A percentile compares a stretch with the other conserved stretches of the same genome.
Conservation (phyloP, 805 yeast species). For the Lipomyces orientalis region DNA sequence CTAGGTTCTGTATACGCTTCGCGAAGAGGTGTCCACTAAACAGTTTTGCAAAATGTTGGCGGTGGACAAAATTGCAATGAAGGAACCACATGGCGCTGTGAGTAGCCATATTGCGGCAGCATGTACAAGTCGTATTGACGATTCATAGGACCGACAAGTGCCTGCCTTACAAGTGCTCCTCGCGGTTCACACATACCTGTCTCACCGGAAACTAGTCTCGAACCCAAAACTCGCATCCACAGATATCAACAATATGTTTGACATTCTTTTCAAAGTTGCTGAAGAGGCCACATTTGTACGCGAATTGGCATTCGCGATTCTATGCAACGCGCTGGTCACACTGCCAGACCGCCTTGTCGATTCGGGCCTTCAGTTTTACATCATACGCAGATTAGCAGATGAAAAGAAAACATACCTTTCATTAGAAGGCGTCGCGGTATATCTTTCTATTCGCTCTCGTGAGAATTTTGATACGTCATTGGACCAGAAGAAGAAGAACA, state of each 20-base stretch:
- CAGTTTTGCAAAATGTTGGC: background rate
- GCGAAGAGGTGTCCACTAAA: background rate
- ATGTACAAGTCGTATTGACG: background rate
- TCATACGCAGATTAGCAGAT: background rate
- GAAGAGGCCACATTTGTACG: background rate
- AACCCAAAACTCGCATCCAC: background rate
- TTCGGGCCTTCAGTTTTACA: conserved; percentile 3
- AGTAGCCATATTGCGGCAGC: background rate
- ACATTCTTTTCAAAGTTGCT: conserved; percentile 2
- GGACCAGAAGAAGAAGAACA: background rate
- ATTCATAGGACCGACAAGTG: conserved; percentile 1
- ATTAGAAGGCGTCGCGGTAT: conserved; percentile 3
- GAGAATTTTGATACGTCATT: background rate
- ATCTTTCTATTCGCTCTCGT: conserved; percentile 5
- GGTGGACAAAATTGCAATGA: background rate
- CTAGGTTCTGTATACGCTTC: background rate
- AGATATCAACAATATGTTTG: conserved; percentile 1
- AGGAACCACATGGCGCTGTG: background rate
- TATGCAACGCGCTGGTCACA: background rate
- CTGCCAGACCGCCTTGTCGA: conserved; percentile 7
- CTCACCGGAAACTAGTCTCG: background rate
- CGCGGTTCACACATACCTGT: background rate
- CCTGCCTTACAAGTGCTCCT: background rate
- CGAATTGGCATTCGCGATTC: conserved; percentile 4
- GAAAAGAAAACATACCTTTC: background rate